A percentile compares a stretch with the other conserved stretches of the same genome.
phyloP scores from a whole-genome alignment of 306 rosid species.

The Cucurbita pepo region DNA sequence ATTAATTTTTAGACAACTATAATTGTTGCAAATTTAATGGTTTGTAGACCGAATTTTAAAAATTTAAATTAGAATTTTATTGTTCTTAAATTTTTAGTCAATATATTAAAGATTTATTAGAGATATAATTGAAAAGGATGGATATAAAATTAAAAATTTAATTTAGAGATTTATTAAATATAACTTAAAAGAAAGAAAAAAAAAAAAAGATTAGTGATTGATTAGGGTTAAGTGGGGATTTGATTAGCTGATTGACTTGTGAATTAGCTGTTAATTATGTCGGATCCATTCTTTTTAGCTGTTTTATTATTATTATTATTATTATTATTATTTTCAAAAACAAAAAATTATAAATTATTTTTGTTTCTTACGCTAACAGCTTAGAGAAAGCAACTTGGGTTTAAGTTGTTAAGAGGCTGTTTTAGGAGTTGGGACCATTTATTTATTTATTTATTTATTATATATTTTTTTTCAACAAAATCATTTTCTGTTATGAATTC shows the following conservation, averaged over 20 bases:
- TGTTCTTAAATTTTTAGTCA: too few species aligned
- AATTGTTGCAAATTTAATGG: too few species aligned
- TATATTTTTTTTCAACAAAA: neutral
- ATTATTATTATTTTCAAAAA: neutral
- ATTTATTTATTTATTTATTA: too few species aligned
- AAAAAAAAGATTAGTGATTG: neutral
- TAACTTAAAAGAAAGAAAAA: neutral
- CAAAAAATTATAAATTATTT: neutral
- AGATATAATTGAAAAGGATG: too few species aligned
- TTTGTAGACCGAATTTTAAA: rapidly evolving
- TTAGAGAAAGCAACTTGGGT: neutral
- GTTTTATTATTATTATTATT: neutral
- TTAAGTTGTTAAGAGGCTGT: neutral
- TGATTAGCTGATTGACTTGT: conserved; percentile 5
- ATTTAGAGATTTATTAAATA: too few species aligned
- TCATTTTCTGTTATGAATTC: conserved; percentile 1
- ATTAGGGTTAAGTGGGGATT: neutral
- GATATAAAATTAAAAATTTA: too few species aligned
- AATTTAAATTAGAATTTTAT: too few species aligned
- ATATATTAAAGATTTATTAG: too few species aligned
- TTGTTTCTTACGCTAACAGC: neutral
- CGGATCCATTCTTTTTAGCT: neutral
- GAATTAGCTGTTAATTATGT: conserved; percentile 4
- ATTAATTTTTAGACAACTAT: too few species aligned
- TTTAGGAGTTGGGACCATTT: neutral